phyloP scores from a whole-genome alignment of 164 flowering plant species.

The Pachysandra terminalis region DNA sequence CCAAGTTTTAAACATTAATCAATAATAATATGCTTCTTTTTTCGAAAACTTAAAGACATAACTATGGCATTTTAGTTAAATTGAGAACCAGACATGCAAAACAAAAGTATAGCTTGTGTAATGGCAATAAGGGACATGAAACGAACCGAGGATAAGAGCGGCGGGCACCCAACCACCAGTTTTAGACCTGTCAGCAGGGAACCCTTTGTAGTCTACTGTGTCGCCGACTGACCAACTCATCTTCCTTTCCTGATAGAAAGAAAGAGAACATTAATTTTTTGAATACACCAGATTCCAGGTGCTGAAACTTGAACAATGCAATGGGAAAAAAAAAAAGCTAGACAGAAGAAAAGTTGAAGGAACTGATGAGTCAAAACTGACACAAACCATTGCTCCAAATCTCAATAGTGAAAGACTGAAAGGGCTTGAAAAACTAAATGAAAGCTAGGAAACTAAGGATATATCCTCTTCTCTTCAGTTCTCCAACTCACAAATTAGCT shows the following conservation, averaged over 20 bases:
- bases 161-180: slow-evolving; percentile 68
- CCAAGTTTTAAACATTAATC: too few relatives aligned
- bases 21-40: too few relatives aligned
- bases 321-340: neutral
- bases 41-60: too few relatives aligned
- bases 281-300: neutral
- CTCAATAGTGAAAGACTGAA: slow-evolving; percentile 10
- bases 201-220: slow-evolving; percentile 46
- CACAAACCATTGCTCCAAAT: slow-evolving; percentile 28
- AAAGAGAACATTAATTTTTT: slow-evolving; percentile 3
- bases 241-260: slow-evolving; percentile 38
- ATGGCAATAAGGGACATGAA: neutral
- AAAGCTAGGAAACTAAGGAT: slow-evolving; percentile 8
- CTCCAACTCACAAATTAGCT: slow-evolving; percentile 20
- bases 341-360: neutral
- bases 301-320: neutral
- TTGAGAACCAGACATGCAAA: neutral
- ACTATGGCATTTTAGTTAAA: neutral
- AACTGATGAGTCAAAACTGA: neutral
- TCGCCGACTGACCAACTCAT: slow-evolving; percentile 48
- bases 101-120: neutral
- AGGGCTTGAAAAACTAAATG: slow-evolving; percentile 16
- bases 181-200: slow-evolving; percentile 43
- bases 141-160: slow-evolving; percentile 44
- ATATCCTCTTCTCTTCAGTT: slow-evolving; percentile 8